These are phyloP conservation scores for Pleurotus eryngii DNA, from an alignment of 768 basidiomycete species.

Conservation along the genomic window DNA sequence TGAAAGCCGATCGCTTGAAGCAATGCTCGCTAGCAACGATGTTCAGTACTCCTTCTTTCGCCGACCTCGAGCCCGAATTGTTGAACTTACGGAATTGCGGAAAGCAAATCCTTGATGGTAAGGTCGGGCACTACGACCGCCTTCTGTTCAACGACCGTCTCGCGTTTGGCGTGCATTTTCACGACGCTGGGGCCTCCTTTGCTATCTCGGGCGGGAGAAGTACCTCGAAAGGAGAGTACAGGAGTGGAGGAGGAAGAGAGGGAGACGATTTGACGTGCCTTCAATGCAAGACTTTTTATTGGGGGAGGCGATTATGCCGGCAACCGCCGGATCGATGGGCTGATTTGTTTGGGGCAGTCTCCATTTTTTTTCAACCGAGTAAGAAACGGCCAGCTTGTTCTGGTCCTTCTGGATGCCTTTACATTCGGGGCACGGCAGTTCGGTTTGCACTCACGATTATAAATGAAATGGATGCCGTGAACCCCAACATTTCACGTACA, in stretches of 20 bases:
- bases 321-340: neutral
- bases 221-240: slow-evolving; percentile 1
- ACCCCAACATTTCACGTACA: neutral
- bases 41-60: neutral
- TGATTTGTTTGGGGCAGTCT: neutral
- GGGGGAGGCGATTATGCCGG: neutral
- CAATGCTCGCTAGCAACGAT: slow-evolving; percentile 63
- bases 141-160: slow-evolving; percentile 50
- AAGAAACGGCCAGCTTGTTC: slow-evolving; percentile 5
- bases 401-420: too few species aligned
- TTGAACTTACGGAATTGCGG: slow-evolving; percentile 71
- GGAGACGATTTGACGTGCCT: neutral
- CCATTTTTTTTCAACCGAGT: neutral
- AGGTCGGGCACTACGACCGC: slow-evolving; percentile 76
- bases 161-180: slow-evolving; percentile 16
- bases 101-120: slow-evolving; percentile 82
- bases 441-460: too few species aligned
- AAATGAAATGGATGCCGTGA: neutral
- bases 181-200: slow-evolving; percentile 10
- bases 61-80: neutral
- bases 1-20: slow-evolving; percentile 83
- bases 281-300: slow-evolving; percentile 4
- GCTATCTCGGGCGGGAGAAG: neutral
- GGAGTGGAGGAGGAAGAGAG: slow-evolving; percentile 9
- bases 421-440: too few species aligned